phyloP scores from a whole-genome alignment of 1,284 basidiomycete species.

The Rhodotorula sp. region DNA sequence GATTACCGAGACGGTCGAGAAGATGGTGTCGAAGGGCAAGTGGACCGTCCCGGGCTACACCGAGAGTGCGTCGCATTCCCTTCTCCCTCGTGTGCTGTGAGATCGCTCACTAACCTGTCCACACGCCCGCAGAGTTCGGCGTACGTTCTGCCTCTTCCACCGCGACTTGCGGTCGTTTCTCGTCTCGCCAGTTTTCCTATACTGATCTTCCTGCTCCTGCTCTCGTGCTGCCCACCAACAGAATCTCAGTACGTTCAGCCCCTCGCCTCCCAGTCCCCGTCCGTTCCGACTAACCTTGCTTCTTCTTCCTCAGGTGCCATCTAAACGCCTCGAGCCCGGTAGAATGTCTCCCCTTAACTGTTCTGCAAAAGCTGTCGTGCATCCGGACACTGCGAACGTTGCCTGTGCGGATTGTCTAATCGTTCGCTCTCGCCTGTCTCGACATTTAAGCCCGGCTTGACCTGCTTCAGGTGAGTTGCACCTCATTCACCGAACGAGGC shows the following conservation, averaged over 20 bases:
- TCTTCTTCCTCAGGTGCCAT: conserved; percentile 1
- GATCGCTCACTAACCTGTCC: neutral
- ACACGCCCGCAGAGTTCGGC: conserved; percentile 16
- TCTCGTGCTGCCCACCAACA: neutral
- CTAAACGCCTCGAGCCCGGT: conserved; percentile 2
- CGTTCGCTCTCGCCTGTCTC: too few relatives aligned
- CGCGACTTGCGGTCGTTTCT: neutral
- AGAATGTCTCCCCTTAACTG: neutral
- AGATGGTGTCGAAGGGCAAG: conserved; percentile 98
- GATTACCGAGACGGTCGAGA: conserved; percentile 87
- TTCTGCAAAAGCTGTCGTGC: conserved; percentile 2
- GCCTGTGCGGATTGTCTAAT: too few relatives aligned
- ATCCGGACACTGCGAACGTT: too few relatives aligned
- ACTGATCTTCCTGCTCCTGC: neutral
- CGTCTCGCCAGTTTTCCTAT: too few relatives aligned
- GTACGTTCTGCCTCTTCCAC: neutral
- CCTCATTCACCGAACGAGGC: too few relatives aligned
- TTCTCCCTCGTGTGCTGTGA: too few relatives aligned
- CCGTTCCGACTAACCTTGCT: neutral
- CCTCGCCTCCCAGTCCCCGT: too few relatives aligned
- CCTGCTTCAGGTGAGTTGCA: too few relatives aligned
- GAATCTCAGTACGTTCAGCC: conserved; percentile 10
- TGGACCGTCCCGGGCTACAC: conserved; percentile 86
- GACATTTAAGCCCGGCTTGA: too few relatives aligned
- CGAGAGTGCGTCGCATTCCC: conserved; percentile 46